Percentiles rank a stretch among this genome's conserved stretches.
phyloP scores from a whole-genome alignment of 352 stramenopile genomes.

The Aphanomyces invadans region DNA sequence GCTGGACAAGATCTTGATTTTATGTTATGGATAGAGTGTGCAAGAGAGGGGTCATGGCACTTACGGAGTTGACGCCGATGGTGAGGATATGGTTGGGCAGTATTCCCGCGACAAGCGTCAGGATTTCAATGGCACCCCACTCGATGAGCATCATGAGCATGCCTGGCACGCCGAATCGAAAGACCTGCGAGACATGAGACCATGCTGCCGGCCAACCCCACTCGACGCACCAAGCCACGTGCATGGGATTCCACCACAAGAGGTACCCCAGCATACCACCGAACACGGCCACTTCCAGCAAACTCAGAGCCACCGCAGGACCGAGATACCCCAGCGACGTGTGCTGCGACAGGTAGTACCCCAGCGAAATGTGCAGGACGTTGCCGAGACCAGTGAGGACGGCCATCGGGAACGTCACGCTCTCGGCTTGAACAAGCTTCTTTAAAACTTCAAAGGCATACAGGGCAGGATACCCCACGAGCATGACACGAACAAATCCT shows the following conservation, averaged over 20 bases:
- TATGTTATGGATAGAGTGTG: background rate
- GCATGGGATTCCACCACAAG: conserved; percentile 38
- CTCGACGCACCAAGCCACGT: conserved; percentile 48
- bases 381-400: conserved; percentile 65
- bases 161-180: conserved; percentile 50
- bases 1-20: conserved; percentile 29
- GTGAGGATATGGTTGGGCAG: conserved; percentile 48
- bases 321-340: conserved; percentile 68
- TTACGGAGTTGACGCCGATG: conserved; percentile 62
- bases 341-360: conserved; percentile 77
- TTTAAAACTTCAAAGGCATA: conserved; percentile 81
- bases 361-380: conserved; percentile 58
- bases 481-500: conserved; percentile 52
- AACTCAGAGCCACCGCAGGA: conserved; percentile 54
- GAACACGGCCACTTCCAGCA: conserved; percentile 50
- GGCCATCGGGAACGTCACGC: conserved; percentile 75
- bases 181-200: conserved; percentile 45
- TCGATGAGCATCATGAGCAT: conserved; percentile 64
- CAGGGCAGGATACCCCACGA: conserved; percentile 67
- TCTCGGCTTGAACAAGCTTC: conserved; percentile 79
- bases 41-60: background rate
- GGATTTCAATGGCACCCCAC: conserved; percentile 68
- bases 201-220: conserved; percentile 46
- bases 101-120: conserved; percentile 59
- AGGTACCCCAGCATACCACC: conserved; percentile 59